These are phyloP conservation scores for Exophiala dermatitidis DNA, from an alignment of 2,329 filamentous ascomycete species.

Conservation along the genomic window DNA sequence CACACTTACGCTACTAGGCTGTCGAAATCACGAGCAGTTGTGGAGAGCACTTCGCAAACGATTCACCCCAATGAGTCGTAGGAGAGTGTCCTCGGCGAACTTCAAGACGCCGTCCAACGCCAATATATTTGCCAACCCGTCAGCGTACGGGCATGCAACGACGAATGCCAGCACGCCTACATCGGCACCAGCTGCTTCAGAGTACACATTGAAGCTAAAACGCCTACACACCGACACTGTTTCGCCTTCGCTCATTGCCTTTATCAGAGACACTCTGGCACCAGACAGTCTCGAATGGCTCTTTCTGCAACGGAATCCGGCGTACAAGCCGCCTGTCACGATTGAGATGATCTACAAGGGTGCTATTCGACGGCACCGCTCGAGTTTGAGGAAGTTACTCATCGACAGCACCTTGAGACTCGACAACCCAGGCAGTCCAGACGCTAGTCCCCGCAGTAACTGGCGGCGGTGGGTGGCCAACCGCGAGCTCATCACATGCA, in stretches of 20 bases:
- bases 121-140: slow-evolving; percentile 42
- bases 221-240: slow-evolving; percentile 69
- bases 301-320: slow-evolving; percentile 62
- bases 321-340: slow-evolving; percentile 52
- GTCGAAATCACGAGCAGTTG: slow-evolving; percentile 63
- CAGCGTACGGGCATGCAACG: slow-evolving; percentile 42
- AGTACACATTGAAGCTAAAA: slow-evolving; percentile 61
- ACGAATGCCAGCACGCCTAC: slow-evolving; percentile 34
- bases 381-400: slow-evolving; percentile 64
- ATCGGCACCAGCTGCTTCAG: slow-evolving; percentile 29
- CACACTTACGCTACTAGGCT: slow-evolving; percentile 66
- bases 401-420: slow-evolving; percentile 59
- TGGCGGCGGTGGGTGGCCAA: slow-evolving; percentile 67
- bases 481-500: slow-evolving; percentile 61
- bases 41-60: slow-evolving; percentile 65
- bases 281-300: slow-evolving; percentile 74
- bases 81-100: slow-evolving; percentile 41
- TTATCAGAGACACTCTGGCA: slow-evolving; percentile 68
- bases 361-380: slow-evolving; percentile 61
- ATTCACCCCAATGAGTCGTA: slow-evolving; percentile 44
- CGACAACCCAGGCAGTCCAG: slow-evolving; percentile 24
- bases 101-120: slow-evolving; percentile 66
- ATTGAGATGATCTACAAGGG: slow-evolving; percentile 66
- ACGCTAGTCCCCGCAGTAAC: slow-evolving; percentile 30
- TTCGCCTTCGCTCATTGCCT: slow-evolving; percentile 60